A percentile compares a stretch with the other conserved stretches of the same genome.
Evolutionary conservation across 2,329 filamentous ascomycete genomes (phyloP).

Genomic region (Elsinoe batatas): DNA sequence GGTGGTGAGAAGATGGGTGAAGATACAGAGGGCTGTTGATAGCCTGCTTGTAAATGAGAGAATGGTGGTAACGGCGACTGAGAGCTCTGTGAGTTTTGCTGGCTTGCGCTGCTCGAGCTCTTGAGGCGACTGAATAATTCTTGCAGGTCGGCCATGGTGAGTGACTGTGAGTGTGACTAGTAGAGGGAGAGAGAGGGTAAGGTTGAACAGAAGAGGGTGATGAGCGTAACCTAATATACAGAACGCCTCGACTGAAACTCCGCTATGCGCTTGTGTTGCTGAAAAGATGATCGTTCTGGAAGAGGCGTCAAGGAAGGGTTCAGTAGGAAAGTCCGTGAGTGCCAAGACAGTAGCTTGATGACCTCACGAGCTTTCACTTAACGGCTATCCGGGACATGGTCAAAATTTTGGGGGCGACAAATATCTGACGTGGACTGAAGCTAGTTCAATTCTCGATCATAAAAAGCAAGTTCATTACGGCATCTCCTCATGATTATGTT

Average conservation of each 20-base stretch:
- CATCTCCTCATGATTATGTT: constrained; percentile 11
- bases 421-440: no score
- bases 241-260: not conserved
- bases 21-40: constrained; percentile 48
- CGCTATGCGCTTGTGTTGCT: not conserved
- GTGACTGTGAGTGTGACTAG: not conserved
- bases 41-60: constrained; percentile 26
- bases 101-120: constrained; percentile 17
- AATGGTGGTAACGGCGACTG: constrained; percentile 19
- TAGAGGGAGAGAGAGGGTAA: not conserved
- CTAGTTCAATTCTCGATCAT: not conserved
- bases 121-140: constrained; percentile 36
- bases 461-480: constrained; percentile 4
- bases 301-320: not conserved
- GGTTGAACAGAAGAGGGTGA: not conserved
- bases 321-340: not conserved
- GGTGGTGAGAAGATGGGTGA: constrained; percentile 50
- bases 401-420: no score
- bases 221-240: not conserved
- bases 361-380: not conserved
- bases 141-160: constrained; percentile 34
- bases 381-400: not conserved
- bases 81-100: constrained; percentile 19
- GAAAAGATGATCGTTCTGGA: not conserved
- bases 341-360: not conserved